Evolutionary conservation across 768 basidiomycete genomes (phyloP), one percentile per base, ranked within the genome.

Genomic region (Leccinum fibrillosum): DNA sequence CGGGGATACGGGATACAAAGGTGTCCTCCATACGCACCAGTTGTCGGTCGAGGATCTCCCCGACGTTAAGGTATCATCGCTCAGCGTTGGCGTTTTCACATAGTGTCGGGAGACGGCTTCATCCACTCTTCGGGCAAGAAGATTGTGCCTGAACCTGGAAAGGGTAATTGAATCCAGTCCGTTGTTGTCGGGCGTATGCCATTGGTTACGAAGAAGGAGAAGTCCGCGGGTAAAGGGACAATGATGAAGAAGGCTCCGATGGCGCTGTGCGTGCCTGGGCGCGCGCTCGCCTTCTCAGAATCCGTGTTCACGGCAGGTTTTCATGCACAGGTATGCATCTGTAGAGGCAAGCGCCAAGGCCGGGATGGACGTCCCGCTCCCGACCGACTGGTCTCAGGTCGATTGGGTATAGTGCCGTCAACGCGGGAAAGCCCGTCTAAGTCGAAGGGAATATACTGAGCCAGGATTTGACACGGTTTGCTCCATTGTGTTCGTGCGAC

Each of bases 201-300:
- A 39, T 52, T 82, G 30, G 64, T 82, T 15, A 72, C 80, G 0
- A 66, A 71, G 2, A 62, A 75, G 21, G 70, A 67, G 0, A 79
- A 79, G 57, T 81, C 80, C 1, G 69, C 79, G 1, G 75, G 69
- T 0, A 84, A 83, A 60, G 79, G 80, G 2, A 79, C 81, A 1
- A 72, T 80, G 4, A 69, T 70, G 34, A 75, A 77, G 49, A 78
- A 77, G 55, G 74, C 71, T 13, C 67, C 15, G 83, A 84, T 60
- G 68, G 66, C 15, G 52, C 50, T 83, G 75, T 83, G 67, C 57
- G 72, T 10, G 8, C 47, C 35, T 35, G 12, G 34, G 13, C 8
- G 13, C 17, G 13, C 8, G 19, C 5, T 12, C 8, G 30, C 12
- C 3, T 54, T 9, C 10, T 5, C 7, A 37, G 6, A 37, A 21